Percentiles rank a stretch among this genome's conserved stretches.
Conservation (phyloP, 257 asterid genomes). For the Salvia rosmarinus region DNA sequence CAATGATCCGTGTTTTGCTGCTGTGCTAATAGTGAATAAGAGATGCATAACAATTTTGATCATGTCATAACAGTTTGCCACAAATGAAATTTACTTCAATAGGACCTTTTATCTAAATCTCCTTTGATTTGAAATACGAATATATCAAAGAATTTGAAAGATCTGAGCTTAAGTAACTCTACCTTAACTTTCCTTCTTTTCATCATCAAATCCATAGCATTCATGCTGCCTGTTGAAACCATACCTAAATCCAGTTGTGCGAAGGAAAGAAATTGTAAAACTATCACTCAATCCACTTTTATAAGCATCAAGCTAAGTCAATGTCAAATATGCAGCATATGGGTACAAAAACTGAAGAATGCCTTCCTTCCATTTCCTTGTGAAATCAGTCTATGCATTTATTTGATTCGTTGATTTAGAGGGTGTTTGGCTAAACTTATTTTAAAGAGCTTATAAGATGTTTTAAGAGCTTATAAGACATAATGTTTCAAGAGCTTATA, state of each 20-base stretch:
- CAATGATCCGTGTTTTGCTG: slow-evolving; percentile 35
- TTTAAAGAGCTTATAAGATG: too few species aligned
- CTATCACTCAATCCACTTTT: background rate
- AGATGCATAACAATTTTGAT: background rate
- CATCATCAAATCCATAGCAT: slow-evolving; percentile 29
- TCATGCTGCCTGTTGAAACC: slow-evolving; percentile 32
- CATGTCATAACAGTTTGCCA: background rate
- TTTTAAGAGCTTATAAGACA: too few species aligned
- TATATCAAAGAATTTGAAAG: background rate
- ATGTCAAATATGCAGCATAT: too few species aligned
- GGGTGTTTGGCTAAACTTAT: too few species aligned
- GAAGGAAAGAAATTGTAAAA: background rate
- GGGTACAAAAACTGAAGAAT: too few species aligned
- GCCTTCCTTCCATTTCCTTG: too few species aligned
- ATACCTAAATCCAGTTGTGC: slow-evolving; percentile 26
- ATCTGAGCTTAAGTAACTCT: slow-evolving; percentile 14
- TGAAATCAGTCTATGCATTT: background rate
- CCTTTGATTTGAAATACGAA: background rate
- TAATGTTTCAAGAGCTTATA: too few species aligned
- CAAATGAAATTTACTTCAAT: background rate
- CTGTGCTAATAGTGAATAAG: background rate
- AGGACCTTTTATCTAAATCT: background rate
- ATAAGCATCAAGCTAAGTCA: background rate
- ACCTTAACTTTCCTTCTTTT: slow-evolving; percentile 64
- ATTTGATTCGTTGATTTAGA: background rate